Evolutionary conservation across 1,139 yeast species (phyloP).

Genomic region (Kurtzmaniella quercitrusa): DNA sequence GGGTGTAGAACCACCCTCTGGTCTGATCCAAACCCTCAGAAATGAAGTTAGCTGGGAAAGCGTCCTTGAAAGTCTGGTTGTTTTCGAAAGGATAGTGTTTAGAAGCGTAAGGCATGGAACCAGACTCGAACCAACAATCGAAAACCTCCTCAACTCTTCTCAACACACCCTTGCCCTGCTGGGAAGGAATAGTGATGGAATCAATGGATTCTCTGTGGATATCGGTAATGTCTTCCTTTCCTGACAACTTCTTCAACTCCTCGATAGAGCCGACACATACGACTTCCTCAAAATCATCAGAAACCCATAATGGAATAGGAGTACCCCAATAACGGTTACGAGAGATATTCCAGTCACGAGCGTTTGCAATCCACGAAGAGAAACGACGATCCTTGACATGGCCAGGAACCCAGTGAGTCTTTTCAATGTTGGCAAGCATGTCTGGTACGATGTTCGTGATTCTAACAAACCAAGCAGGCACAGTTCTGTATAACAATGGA

Average conservation of each 20-base stretch:
- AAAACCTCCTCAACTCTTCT: slow-evolving; percentile 95
- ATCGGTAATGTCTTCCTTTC: slow-evolving; percentile 76
- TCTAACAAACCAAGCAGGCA: slow-evolving; percentile 98
- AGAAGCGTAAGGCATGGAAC: slow-evolving; percentile 98
- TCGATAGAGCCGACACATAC: slow-evolving; percentile 90
- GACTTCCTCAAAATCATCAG: slow-evolving; percentile 88
- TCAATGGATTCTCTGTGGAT: slow-evolving; percentile 93
- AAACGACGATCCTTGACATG: slow-evolving; percentile 91
- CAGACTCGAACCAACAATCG: slow-evolving; percentile 99
- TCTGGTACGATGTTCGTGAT: slow-evolving; percentile 81
- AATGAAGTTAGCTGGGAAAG: slow-evolving; percentile 96
- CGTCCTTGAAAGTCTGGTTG: slow-evolving; percentile 57
- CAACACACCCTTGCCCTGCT: slow-evolving; percentile 80
- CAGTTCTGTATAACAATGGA: slow-evolving; percentile 91
- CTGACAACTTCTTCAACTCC: slow-evolving; percentile 81
- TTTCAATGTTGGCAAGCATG: slow-evolving; percentile 80
- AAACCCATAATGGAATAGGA: slow-evolving; percentile 96
- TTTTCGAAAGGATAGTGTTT: slow-evolving; percentile 95
- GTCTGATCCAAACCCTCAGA: slow-evolving; percentile 99
- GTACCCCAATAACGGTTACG: slow-evolving; percentile 99
- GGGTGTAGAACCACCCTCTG: slow-evolving; percentile 99
- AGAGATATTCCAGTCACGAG: slow-evolving; percentile 98
- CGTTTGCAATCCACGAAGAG: slow-evolving; percentile 95
- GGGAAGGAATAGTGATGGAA: slow-evolving; percentile 89
- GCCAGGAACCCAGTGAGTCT: slow-evolving; percentile 92